Conservation (phyloP, 306 rosid species). For the Hippophae gyantsensis region DNA sequence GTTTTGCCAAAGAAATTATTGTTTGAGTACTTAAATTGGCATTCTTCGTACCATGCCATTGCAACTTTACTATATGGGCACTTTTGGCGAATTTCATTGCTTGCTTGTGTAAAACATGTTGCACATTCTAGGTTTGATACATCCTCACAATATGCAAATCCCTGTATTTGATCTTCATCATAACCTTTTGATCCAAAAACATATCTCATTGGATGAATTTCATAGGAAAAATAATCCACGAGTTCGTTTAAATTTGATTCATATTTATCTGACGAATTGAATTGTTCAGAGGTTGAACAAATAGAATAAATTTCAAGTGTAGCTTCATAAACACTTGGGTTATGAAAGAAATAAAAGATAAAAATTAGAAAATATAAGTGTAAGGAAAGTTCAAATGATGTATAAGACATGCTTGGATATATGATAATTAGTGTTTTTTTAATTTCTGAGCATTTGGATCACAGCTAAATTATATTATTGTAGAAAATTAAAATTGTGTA, state of each 20-base stretch:
- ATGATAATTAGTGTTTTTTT: neutral
- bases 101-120: slow-evolving; percentile 20
- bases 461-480: too few relatives aligned
- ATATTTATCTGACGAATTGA: neutral
- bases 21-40: slow-evolving; percentile 31
- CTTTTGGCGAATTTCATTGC: slow-evolving; percentile 8
- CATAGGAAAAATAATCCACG: slow-evolving; percentile 5
- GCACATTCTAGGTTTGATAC: slow-evolving; percentile 29
- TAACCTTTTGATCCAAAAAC: slow-evolving; percentile 10
- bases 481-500: too few relatives aligned
- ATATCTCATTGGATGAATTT: slow-evolving; percentile 27
- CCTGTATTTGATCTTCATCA: slow-evolving; percentile 10
- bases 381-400: neutral
- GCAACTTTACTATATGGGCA: slow-evolving; percentile 28
- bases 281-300: slow-evolving; percentile 3
- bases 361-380: neutral
- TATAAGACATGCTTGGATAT: neutral
- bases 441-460: too few relatives aligned
- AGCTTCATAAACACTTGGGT: neutral
- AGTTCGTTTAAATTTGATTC: neutral
- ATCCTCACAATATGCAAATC: slow-evolving; percentile 32
- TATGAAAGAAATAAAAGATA: neutral
- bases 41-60: slow-evolving; percentile 26
- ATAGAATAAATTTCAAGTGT: neutral
- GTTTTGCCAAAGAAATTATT: neutral